These are phyloP conservation scores for Citrus trifoliata DNA, from an alignment of 345 rosid species.

Conservation along the genomic window DNA sequence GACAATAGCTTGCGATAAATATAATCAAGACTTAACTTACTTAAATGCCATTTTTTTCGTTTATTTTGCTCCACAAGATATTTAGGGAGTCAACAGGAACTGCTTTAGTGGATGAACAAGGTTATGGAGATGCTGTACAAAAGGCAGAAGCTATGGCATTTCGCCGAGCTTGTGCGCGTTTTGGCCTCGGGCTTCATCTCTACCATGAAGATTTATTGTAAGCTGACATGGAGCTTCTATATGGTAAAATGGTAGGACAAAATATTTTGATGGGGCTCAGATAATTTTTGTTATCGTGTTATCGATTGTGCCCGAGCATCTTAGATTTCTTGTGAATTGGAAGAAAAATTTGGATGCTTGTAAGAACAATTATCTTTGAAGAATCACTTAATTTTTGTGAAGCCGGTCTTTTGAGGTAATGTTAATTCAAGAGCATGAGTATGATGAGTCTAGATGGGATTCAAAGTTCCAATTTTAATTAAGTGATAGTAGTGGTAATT, in stretches of 20 bases:
- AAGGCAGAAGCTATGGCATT: constrained; percentile 96
- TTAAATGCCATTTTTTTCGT: not conserved
- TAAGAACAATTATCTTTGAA: not conserved
- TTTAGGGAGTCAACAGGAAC: constrained; percentile 82
- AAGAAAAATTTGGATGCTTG: not conserved
- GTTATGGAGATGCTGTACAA: constrained; percentile 80
- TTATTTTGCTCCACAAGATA: constrained; percentile 27
- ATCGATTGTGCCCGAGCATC: not conserved
- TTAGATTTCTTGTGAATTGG: not conserved
- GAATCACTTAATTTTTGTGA: not conserved
- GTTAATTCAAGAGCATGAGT: not conserved
- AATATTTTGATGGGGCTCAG: not conserved
- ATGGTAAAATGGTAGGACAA: not conserved
- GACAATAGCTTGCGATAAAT: too few relatives aligned
- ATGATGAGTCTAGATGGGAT: not conserved
- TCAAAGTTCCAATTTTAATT: not conserved
- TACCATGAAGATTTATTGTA: constrained; percentile 72
- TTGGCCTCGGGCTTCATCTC: constrained; percentile 89
- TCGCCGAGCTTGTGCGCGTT: constrained; percentile 80
- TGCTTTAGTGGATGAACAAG: constrained; percentile 46
- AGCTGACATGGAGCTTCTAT: not conserved
- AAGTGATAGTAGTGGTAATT: not conserved
- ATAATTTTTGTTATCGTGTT: not conserved
- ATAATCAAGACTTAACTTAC: not conserved
- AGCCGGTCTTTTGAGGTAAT: not conserved